phyloP scores from a whole-genome alignment of 1,284 basidiomycete species.

The Trichosporon sp. region DNA sequence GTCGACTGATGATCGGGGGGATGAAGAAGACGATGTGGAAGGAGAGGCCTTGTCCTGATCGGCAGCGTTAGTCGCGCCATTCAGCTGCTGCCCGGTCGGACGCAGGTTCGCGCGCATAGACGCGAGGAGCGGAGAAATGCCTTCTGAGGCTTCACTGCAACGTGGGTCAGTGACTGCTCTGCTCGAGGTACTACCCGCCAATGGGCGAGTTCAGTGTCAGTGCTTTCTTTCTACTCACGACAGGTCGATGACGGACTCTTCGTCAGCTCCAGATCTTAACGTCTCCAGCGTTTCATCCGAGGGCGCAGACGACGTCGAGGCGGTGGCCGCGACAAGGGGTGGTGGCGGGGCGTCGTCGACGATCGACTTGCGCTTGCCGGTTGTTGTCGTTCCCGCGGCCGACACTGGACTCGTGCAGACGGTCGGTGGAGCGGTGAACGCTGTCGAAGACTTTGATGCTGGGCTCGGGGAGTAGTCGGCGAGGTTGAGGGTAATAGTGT shows the following conservation, averaged over 20 bases:
- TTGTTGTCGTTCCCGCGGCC: neutral
- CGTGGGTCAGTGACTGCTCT: conserved; percentile 3
- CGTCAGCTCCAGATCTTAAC: neutral
- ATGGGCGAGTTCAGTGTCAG: too few relatives aligned
- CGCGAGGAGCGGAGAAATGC: conserved; percentile 23
- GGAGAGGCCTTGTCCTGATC: conserved; percentile 9
- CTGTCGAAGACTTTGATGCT: neutral
- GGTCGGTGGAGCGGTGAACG: neutral
- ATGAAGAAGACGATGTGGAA: conserved; percentile 9
- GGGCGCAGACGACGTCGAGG: neutral
- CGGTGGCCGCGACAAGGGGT: neutral
- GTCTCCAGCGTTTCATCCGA: neutral
- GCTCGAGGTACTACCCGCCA: neutral
- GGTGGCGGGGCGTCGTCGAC: neutral
- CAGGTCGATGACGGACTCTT: conserved; percentile 10
- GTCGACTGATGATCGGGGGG: conserved; percentile 26
- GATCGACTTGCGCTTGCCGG: conserved; percentile 8
- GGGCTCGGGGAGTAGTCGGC: conserved; percentile 30
- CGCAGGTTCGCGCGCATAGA: conserved; percentile 30
- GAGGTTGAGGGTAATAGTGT: conserved; percentile 43
- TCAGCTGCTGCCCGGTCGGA: conserved; percentile 21
- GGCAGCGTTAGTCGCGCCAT: conserved; percentile 19
- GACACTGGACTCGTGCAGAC: neutral
- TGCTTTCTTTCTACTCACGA: too few relatives aligned
- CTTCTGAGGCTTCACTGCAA: conserved; percentile 11